Base-by-base conservation (phyloP, 2,329 filamentous ascomycete genomes). In the Penicillium oxalicum region DNA sequence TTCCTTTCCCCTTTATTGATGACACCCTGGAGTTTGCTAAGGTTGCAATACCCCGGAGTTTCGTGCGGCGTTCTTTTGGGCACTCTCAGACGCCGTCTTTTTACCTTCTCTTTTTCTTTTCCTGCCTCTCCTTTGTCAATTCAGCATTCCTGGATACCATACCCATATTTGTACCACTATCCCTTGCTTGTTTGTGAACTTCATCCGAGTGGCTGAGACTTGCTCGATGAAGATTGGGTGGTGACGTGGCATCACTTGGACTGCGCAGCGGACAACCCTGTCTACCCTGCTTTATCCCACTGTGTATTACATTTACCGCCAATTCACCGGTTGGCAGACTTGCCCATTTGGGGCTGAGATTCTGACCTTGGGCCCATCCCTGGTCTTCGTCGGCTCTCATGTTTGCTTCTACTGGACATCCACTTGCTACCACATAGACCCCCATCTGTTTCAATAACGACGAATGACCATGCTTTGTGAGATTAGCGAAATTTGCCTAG, bases 1-100 rank as follows among this genome's bases (percentile, higher is more conserved):
- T 18, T 40, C 34, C 33, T 45, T 44, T 47, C 34, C 35, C 45
- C 45, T 40, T 39, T 53, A 34, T 32, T 50, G 46, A 58, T 52
- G 55, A 58, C 51, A 49, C 38, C 39, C 50, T 50, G 57, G 55
- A 60, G 53, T 60, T 58, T 52, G 26, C 45, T 46, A 51, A 48
- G 53, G 55, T 51, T 36, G 43, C 43, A 40, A 55, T 50, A 44
- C 44, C 54, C 53, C 29, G 48, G 50, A 45, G 50, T 53, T 54
- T 49, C 51, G 53, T 45, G 50, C 44, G 55, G 53, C 51, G 50
- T 58, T 56, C 45, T 45, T 13, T 39, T 44, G 13, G 48, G 52
- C 52, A 44, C 47, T 53, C 41, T 49, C 32, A 28, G 47, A 45
- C 47, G 51, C 49, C 43, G 40, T 44, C 11, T 36, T 29, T 27